Base-by-base conservation (phyloP, 2,329 filamentous ascomycete species). In the Pseudogymnoascus sp. region DNA sequence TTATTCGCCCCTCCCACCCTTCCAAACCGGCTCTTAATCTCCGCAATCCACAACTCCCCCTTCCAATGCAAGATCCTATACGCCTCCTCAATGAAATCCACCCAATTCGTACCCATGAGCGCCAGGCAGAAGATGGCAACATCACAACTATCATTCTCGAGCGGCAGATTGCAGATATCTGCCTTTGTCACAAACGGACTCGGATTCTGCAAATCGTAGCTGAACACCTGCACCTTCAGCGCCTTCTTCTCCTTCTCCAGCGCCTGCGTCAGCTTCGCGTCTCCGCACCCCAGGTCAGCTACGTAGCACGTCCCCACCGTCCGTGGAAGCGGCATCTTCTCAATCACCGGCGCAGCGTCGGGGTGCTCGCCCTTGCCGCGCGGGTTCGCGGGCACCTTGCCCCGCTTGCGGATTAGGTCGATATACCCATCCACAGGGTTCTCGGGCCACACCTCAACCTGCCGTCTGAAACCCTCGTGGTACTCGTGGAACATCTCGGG, bases 71-170 rank as follows among this genome's bases (percentile, higher is more conserved):
- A 82, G 60, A 97, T 82, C 61, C 94, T 87, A 79, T 91, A 96
- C 12, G 93, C 93, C 78, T 99, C 94, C 76, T 97, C 94, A 70
- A 99, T 84, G 74, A 99, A 97, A 69, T 91, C 87, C 61, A 96
- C 84, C 93, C 94, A 99, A 78, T 99, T 99, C 62, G 94, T 99
- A 71, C 94, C 94, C 94, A 99, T 99, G 63, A 99, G 84, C 59
- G 93, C 94, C 33, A 99, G 83, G 75, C 94, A 99, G 80, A 97
- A 97, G 68, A 99, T 87, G 58, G 90, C 90, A 4, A 99, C 82
- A 74, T 99, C 92, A 65, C 92, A 86, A 65, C 83, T 86, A 48
- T 85, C 87, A 68, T 92, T 86, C 4, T 79, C 79, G 0, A 96
- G 78, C 0, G 93, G 93, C 1, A 99, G 79, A 64, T 88, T 83